A percentile compares a stretch with the other conserved stretches of the same genome.
Conservation (phyloP, 306 rosid genomes). For the Adenanthera pavonina region DNA sequence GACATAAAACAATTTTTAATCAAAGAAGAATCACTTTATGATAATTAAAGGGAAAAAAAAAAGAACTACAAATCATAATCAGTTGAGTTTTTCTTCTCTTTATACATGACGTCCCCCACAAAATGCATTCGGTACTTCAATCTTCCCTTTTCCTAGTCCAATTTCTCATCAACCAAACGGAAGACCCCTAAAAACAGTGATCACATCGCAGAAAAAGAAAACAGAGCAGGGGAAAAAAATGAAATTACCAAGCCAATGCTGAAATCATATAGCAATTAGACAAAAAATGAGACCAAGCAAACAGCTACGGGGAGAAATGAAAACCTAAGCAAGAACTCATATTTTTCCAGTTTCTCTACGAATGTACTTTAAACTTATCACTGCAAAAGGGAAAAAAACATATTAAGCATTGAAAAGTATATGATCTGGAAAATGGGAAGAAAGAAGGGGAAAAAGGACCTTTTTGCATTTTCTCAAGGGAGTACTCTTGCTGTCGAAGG, state of each 20-base stretch:
- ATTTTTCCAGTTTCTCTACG: conserved; percentile 70
- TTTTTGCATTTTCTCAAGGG: no score
- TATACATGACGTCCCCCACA: conserved; percentile 10
- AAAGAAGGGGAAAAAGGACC: no score
- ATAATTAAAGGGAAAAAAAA: no score
- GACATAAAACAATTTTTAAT: no score
- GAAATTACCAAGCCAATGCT: background rate
- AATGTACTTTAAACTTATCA: conserved; percentile 70
- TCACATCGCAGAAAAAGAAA: background rate
- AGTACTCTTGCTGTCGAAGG: no score
- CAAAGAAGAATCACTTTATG: no score
- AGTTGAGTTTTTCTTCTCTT: conserved; percentile 3
- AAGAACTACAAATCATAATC: no score
- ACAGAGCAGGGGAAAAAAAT: background rate
- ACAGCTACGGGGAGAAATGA: background rate
- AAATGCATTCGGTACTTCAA: conserved; percentile 11
- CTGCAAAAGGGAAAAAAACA: no score
- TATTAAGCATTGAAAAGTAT: no score
- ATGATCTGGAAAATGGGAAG: no score
- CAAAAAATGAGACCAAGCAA: background rate
- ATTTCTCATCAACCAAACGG: conserved; percentile 39
- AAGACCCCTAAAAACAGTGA: background rate
- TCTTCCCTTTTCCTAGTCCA: background rate
- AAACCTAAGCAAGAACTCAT: conserved; percentile 85
- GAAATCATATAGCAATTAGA: background rate